A percentile compares a stretch with the other conserved stretches of the same genome.
These are phyloP conservation scores for Fagopyrum esculentum DNA, from an alignment of 148 eudicot genomes.

Conservation along the genomic window DNA sequence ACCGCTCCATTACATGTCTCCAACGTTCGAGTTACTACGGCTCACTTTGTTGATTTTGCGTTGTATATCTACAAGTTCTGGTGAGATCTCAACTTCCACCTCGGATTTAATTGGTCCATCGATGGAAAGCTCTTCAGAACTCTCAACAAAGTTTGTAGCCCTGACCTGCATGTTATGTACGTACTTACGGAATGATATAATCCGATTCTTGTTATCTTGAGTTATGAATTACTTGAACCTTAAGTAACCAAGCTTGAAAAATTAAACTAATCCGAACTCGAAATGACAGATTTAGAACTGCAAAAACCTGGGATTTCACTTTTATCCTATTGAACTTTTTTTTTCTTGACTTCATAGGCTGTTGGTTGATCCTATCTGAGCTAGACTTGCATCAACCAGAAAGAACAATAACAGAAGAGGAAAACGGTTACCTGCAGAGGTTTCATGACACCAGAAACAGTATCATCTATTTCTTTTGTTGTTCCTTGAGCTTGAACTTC, in stretches of 20 bases:
- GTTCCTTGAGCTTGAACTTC: slow-evolving; percentile 78
- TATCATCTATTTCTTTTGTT: slow-evolving; percentile 31
- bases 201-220: neutral
- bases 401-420: too few relatives aligned
- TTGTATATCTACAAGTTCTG: neutral
- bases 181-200: too few relatives aligned
- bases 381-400: neutral
- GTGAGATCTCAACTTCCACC: neutral
- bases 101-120: neutral
- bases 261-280: neutral
- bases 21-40: slow-evolving; percentile 1
- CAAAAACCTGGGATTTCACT: neutral
- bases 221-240: neutral
- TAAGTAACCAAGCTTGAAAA: neutral
- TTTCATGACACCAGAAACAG: slow-evolving; percentile 48
- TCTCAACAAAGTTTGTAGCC: slow-evolving; percentile 8
- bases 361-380: too few relatives aligned
- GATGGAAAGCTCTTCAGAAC: neutral
- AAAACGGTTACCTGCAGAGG: slow-evolving; percentile 54
- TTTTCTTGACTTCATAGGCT: too few relatives aligned
- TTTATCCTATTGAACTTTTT: too few relatives aligned
- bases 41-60: slow-evolving; percentile 6
- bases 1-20: neutral
- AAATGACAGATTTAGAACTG: neutral
- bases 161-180: neutral